Base-by-base conservation (phyloP, 805 yeast genomes). In the Teunomyces lycoperdinae region DNA sequence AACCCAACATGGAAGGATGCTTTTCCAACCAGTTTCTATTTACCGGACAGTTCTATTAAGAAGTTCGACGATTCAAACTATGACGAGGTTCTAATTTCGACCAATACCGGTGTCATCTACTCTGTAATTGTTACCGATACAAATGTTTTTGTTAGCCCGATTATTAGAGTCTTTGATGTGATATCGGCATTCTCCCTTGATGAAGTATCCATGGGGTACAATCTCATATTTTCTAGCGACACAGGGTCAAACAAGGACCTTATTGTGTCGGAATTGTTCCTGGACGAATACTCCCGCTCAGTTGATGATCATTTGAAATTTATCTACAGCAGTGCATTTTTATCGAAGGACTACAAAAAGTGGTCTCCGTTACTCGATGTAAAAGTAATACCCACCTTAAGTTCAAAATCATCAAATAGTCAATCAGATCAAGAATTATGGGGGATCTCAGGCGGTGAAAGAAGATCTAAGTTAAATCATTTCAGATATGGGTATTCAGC, bases 281-380 rank as follows among this genome's bases (percentile, higher is more conserved):
- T 58, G 7, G 50, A 53, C 14, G 57, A 52, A 8, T 38, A 45
- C 14, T 38, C 44, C 30, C 32, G 36, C 7, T 13, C 43, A 5
- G 2, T 35, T 10, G 13, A 38, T 4, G 47, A 42, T 20, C 44
- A 40, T 11, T 43, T 44, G 46, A 60, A 48, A 45, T 44, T 52
- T 6, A 50, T 55, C 1, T 66, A 58, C 41, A 63, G 63, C 20
- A 53, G 46, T 27, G 66, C 63, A 5, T 52, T 51, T 26, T 44
- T 68, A 5, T 30, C 64, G 2, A 55, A 56, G 2, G 71, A 64
- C 45, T 71, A 66, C 57, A 66, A 63, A 32, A 75, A 71, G 50
- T 78, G 83, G 82, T 67, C 80, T 0, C 81, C 82, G 0, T 44
- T 77, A 1, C 49, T 73, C 14, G 81, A 77, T 57, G 56, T 72